A percentile compares a stretch with the other conserved stretches of the same genome.
phyloP scores from a whole-genome alignment of 2,329 filamentous ascomycete species.

The Aspergillus pseudonomiae region DNA sequence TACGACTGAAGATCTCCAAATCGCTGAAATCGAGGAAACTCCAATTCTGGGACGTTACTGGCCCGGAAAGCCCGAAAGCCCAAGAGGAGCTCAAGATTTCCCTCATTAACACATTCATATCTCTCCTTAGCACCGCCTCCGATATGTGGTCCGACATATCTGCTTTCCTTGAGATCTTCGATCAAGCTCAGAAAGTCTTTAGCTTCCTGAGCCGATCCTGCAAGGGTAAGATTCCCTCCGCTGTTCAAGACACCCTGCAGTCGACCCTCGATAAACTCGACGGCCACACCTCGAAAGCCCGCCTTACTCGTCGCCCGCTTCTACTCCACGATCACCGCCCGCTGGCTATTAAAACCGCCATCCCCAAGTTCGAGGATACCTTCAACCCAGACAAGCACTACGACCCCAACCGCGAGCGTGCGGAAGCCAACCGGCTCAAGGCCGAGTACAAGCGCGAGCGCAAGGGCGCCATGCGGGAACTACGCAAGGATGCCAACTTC shows the following conservation, averaged over 20 bases:
- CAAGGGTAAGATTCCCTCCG: conserved; percentile 53
- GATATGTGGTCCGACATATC: conserved; percentile 74
- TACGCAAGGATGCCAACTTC: conserved; percentile 94
- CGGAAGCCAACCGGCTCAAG: conserved; percentile 80
- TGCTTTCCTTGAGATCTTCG: conserved; percentile 79
- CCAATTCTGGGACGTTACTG: conserved; percentile 60
- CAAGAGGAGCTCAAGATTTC: conserved; percentile 57
- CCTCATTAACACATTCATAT: conserved; percentile 64
- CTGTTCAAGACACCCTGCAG: conserved; percentile 33
- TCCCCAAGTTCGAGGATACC: conserved; percentile 94
- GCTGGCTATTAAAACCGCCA: conserved; percentile 80
- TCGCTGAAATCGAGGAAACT: conserved; percentile 54
- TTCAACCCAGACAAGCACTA: conserved; percentile 97
- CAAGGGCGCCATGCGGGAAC: conserved; percentile 91
- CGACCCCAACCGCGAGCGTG: conserved; percentile 89
- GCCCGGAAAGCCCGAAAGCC: conserved; percentile 13
- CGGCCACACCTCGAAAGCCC: conserved; percentile 59
- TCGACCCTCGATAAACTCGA: conserved; percentile 38
- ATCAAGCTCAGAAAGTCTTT: conserved; percentile 62
- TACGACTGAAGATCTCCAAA: conserved; percentile 51
- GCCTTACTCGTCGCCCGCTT: conserved; percentile 72
- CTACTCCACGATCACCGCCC: conserved; percentile 87
- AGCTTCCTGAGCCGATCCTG: conserved; percentile 63
- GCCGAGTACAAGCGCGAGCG: conserved; percentile 92
- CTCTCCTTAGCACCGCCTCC: conserved; percentile 68